These are phyloP conservation scores for Parascedosporium putredinis DNA, from an alignment of 2,329 filamentous ascomycete genomes.

Conservation along the genomic window DNA sequence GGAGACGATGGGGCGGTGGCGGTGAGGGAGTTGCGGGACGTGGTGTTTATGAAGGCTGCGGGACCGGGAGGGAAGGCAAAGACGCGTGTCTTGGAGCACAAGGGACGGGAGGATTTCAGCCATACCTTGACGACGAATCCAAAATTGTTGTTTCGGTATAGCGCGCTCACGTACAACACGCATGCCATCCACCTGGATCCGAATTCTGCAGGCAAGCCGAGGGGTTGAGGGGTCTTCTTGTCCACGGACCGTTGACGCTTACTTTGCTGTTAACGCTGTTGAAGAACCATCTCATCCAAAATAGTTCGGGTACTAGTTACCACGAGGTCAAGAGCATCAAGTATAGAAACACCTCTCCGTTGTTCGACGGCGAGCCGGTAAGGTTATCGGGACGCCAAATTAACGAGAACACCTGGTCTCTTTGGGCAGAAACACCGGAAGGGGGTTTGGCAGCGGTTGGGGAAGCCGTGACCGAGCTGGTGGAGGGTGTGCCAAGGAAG, in stretches of 20 bases:
- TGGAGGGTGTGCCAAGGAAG: background rate
- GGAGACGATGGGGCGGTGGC: background rate
- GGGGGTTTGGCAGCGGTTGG: background rate
- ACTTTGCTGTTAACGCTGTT: background rate
- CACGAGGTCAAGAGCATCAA: constrained; percentile 1
- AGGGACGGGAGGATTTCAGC: background rate
- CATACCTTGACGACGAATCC: background rate
- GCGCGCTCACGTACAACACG: constrained; percentile 1
- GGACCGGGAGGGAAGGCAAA: background rate
- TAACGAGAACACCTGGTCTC: background rate
- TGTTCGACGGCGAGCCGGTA: background rate
- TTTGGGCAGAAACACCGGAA: constrained; percentile 1
- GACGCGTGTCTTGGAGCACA: background rate
- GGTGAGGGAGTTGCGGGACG: background rate
- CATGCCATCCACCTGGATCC: background rate
- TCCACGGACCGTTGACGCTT: background rate
- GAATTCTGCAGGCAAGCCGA: background rate
- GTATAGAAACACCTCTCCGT: background rate
- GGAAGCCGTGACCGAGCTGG: background rate
- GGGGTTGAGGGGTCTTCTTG: background rate
- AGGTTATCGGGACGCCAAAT: background rate
- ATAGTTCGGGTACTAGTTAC: background rate
- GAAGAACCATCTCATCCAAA: background rate
- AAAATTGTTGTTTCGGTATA: background rate
- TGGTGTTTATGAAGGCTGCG: background rate